These are phyloP conservation scores for Rhodotorula glutinis DNA, from an alignment of 1,284 basidiomycete genomes.

Conservation along the genomic window DNA sequence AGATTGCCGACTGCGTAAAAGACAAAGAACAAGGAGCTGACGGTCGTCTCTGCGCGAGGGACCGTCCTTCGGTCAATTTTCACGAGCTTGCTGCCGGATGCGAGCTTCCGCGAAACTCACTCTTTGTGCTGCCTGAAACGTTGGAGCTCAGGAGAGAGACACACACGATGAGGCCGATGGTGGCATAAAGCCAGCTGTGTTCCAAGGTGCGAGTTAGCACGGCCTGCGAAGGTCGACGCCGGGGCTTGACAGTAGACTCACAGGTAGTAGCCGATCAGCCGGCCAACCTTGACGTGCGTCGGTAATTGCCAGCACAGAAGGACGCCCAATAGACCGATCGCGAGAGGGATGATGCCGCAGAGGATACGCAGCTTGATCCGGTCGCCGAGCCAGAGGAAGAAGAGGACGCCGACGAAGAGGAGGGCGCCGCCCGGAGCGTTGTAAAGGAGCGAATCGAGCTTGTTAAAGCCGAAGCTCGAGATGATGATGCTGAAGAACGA, in stretches of 20 bases:
- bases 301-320: slow-evolving; percentile 17
- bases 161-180: slow-evolving; percentile 2
- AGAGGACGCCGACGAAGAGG: slow-evolving; percentile 4
- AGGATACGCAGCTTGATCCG: neutral
- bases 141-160: slow-evolving; percentile 10
- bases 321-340: slow-evolving; percentile 9
- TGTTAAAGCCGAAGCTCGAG: slow-evolving; percentile 5
- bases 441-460: slow-evolving; percentile 9
- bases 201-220: neutral
- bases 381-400: slow-evolving; percentile 13
- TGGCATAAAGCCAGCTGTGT: neutral
- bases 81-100: no score
- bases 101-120: neutral
- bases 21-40: slow-evolving; percentile 19
- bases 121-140: slow-evolving; percentile 1
- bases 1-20: slow-evolving; percentile 21
- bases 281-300: neutral
- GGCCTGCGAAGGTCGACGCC: no score
- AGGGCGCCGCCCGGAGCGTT: slow-evolving; percentile 11
- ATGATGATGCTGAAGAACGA: slow-evolving; percentile 15
- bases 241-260: neutral
- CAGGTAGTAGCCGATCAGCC: slow-evolving; percentile 18
- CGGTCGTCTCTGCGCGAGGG: slow-evolving; percentile 22
- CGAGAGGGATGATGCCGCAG: neutral
- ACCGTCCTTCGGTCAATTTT: no score